Conservation (phyloP, 495 filamentous ascomycete genomes). For the Aspergillus campestris region DNA sequence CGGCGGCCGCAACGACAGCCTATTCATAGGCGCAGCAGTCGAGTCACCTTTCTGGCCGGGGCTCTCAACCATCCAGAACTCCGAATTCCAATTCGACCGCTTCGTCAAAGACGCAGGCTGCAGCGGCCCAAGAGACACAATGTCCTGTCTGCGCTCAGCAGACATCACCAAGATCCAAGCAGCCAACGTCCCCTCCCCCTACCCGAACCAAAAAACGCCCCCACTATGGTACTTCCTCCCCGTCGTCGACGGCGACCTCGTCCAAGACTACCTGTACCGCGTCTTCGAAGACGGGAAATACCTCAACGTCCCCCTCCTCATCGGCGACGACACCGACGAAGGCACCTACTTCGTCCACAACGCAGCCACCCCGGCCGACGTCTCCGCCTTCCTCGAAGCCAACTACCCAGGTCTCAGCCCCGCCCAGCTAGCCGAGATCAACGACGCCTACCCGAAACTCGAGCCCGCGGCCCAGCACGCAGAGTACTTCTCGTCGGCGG, state of each 20-base stretch:
- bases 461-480: constrained; percentile 32
- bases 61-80: constrained; percentile 46
- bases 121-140: constrained; percentile 21
- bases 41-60: constrained; percentile 58
- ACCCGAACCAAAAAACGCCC: constrained; percentile 36
- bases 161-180: constrained; percentile 41
- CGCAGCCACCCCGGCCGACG: constrained; percentile 31
- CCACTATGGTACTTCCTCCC: constrained; percentile 42
- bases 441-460: constrained; percentile 43
- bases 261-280: constrained; percentile 46
- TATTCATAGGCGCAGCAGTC: constrained; percentile 53
- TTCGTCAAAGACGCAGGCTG: constrained; percentile 47
- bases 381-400: constrained; percentile 46
- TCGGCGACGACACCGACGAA: constrained; percentile 59
- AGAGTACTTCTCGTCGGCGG: constrained; percentile 46
- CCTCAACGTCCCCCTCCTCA: constrained; percentile 53
- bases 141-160: constrained; percentile 48
- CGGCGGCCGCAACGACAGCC: constrained; percentile 35
- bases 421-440: constrained; percentile 44
- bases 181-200: constrained; percentile 39
- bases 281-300: constrained; percentile 46
- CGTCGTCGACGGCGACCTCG: constrained; percentile 47
- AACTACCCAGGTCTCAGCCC: constrained; percentile 50
- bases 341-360: constrained; percentile 51
- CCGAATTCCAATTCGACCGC: constrained; percentile 52